Evolutionary conservation across 1,284 basidiomycete genomes (phyloP), one percentile per base, ranked within the genome.

Genomic region (Cryptococcus sp.): DNA sequence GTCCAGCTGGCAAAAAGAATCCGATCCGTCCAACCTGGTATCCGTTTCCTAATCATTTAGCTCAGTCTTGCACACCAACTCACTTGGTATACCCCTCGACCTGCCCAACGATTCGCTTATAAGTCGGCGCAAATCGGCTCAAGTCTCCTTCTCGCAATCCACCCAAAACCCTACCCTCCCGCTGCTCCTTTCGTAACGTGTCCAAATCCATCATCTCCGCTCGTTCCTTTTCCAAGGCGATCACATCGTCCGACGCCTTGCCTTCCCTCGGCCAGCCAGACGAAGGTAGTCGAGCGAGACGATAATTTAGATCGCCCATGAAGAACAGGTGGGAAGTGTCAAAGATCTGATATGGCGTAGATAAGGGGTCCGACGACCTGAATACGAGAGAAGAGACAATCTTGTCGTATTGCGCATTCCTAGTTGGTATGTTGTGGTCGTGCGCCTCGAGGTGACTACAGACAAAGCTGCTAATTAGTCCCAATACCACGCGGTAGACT

Each of bases 1-100:
- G 79, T 77, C 60, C 85, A 77, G 5, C 88, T 88, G 2, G 86
- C 79, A 68, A 91, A 95, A 58, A 98, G 75, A 41, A 98, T 82
- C 37, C 94, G 81, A 72, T 98, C 94, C 21, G 93, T 97, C 88
- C 92, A 98, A 19, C 92, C 85, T 0, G 94, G 94, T 5, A 79
- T 77, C 6, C 94, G 82, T 64, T 84, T 87, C 23, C 75, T 72
- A 66, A n/a, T 36, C 41, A 43, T 22, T 16, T 23, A 16, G 35
- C 19, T 23, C 10, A 22, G 21, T 10, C 18, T n/a, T 31, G 12
- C 11, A 7, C 16, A n/a, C n/a, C n/a, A n/a, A 72, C 78, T 53
- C 46, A 89, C 87, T 80, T 81, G 45, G 63, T 66, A 71, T 89
- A 92, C 52, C 79, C 80, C 58, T 90, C 84, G 10, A 87, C 80